Conservation (phyloP, 345 rosid species). For the Conringia planisiliqua region DNA sequence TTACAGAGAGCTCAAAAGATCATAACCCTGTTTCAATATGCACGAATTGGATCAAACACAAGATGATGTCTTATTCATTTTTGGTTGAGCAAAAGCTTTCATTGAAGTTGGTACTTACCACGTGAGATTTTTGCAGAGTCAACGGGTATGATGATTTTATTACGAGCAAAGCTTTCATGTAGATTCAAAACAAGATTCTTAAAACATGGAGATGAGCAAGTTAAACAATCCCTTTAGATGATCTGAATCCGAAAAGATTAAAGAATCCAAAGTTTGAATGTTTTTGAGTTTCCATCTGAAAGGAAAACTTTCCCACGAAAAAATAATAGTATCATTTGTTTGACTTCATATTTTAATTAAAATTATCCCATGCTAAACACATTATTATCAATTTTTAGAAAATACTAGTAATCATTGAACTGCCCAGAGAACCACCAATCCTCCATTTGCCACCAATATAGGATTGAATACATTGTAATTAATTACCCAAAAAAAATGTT, state of each 20-base stretch:
- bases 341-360: neutral
- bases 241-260: neutral
- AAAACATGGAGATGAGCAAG: neutral
- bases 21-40: constrained; percentile 46
- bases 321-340: neutral
- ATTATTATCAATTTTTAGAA: neutral
- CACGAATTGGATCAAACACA: constrained; percentile 3
- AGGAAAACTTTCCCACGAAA: neutral
- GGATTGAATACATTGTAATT: too few relatives aligned
- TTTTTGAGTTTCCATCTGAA: neutral
- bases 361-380: neutral
- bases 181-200: neutral
- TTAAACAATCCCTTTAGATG: neutral
- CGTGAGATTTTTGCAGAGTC: constrained; percentile 2
- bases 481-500: too few relatives aligned
- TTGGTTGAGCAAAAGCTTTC: neutral
- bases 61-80: neutral
- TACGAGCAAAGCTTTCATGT: neutral
- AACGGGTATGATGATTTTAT: neutral
- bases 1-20: constrained; percentile 47
- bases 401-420: too few relatives aligned
- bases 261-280: constrained; percentile 3
- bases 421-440: too few relatives aligned
- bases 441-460: too few relatives aligned
- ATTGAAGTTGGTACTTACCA: neutral